These are phyloP conservation scores for Penicillium sp. DNA, from an alignment of 2,329 filamentous ascomycete genomes.

Conservation along the genomic window DNA sequence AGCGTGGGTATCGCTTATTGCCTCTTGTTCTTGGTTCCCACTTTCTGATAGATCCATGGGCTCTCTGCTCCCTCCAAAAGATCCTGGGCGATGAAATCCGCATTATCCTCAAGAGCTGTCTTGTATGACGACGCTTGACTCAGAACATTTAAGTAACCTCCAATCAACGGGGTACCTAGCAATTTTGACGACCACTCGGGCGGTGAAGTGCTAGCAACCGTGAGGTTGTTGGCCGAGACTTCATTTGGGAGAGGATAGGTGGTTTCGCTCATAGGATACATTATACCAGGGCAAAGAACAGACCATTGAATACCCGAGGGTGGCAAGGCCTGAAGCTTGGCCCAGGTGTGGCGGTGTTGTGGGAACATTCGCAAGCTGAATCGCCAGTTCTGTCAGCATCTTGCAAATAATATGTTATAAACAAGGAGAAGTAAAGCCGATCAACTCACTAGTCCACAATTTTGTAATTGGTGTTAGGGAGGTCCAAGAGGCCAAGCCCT, in stretches of 20 bases:
- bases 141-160: slow-evolving; percentile 14
- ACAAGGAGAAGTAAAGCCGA: not conserved
- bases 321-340: slow-evolving; percentile 18
- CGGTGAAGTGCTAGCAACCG: slow-evolving; percentile 7
- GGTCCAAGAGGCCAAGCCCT: slow-evolving; percentile 21
- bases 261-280: slow-evolving; percentile 16
- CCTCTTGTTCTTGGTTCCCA: slow-evolving; percentile 7
- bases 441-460: slow-evolving; percentile 19
- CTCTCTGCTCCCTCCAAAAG: slow-evolving; percentile 9
- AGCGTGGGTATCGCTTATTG: not conserved
- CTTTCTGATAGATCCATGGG: slow-evolving; percentile 8
- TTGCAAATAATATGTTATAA: not conserved
- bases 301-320: slow-evolving; percentile 21
- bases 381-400: not conserved
- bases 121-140: slow-evolving; percentile 8
- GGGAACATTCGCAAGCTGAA: slow-evolving; percentile 21
- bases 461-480: slow-evolving; percentile 16
- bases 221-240: slow-evolving; percentile 19
- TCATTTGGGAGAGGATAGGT: slow-evolving; percentile 16
- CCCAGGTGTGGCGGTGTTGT: slow-evolving; percentile 19
- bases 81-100: slow-evolving; percentile 15
- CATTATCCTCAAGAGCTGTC: slow-evolving; percentile 13
- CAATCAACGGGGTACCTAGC: slow-evolving; percentile 7
- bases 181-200: slow-evolving; percentile 11
- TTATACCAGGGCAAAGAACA: slow-evolving; percentile 20